Percentiles rank a stretch among this genome's conserved stretches.
Evolutionary conservation across 352 stramenopile genomes (phyloP).

Genomic region (Aphanomyces cochlioides): DNA sequence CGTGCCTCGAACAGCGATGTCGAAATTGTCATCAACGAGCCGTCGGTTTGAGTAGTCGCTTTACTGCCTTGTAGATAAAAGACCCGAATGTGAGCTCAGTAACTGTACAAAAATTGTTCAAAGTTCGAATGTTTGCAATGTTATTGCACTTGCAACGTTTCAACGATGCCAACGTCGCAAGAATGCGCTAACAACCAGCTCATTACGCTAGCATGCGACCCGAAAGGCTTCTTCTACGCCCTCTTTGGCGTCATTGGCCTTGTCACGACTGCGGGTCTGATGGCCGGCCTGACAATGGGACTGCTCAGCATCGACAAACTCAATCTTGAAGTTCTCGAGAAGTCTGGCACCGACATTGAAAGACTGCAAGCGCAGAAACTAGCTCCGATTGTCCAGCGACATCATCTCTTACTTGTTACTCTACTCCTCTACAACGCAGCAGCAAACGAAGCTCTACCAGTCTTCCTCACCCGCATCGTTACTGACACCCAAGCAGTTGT

Average conservation of each 20-base stretch:
- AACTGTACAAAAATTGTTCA: too few relatives aligned
- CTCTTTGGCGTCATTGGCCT: conserved; percentile 45
- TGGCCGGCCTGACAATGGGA: conserved; percentile 73
- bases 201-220: conserved; percentile 61
- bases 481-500: conserved; percentile 85
- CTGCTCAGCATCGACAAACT: conserved; percentile 76
- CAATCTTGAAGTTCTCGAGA: conserved; percentile 73
- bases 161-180: neutral
- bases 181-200: conserved; percentile 39
- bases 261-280: conserved; percentile 52
- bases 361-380: conserved; percentile 70
- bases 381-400: conserved; percentile 82
- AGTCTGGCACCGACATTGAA: conserved; percentile 63
- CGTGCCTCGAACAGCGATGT: neutral
- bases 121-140: too few relatives aligned
- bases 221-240: conserved; percentile 55
- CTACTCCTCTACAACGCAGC: conserved; percentile 93
- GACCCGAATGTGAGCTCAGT: too few relatives aligned
- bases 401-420: conserved; percentile 93
- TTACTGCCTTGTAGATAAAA: too few relatives aligned
- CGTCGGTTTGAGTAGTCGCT: too few relatives aligned
- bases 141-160: too few relatives aligned
- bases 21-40: neutral
- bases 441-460: conserved; percentile 91
- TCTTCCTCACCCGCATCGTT: conserved; percentile 91